phyloP scores from a whole-genome alignment of 345 rosid species.

The Camelina sativa region DNA sequence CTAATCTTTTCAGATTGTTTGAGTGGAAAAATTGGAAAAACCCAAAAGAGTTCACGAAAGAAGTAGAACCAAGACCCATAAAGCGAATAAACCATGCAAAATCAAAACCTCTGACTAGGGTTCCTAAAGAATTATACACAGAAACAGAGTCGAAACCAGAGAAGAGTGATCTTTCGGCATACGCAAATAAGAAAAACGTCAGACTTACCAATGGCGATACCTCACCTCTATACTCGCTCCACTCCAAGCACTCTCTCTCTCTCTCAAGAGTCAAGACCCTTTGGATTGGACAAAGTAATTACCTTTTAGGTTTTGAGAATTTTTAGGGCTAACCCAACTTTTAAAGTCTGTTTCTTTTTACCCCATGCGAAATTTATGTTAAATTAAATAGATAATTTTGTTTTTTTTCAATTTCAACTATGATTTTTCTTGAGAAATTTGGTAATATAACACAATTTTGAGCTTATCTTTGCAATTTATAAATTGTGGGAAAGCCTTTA shows the following conservation, averaged over 20 bases:
- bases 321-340: constrained; percentile 30
- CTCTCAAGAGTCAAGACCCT: constrained; percentile 3
- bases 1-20: not conserved
- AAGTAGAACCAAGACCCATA: constrained; percentile 5
- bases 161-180: constrained; percentile 11
- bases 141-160: constrained; percentile 18
- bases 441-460: not conserved
- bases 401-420: not conserved
- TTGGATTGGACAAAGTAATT: constrained; percentile 3
- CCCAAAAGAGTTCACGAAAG: constrained; percentile 4
- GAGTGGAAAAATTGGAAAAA: constrained; percentile 10
- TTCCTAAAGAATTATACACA: not conserved
- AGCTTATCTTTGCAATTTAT: not conserved
- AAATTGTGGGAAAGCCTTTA: not conserved
- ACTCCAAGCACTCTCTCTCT: constrained; percentile 2
- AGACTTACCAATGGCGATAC: constrained; percentile 10
- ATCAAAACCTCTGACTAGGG: constrained; percentile 18
- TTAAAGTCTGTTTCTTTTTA: constrained; percentile 5
- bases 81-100: not conserved
- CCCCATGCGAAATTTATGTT: too few species aligned
- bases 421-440: not conserved
- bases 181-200: constrained; percentile 15
- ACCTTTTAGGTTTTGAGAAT: not conserved
- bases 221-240: constrained; percentile 17
- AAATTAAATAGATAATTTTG: not conserved